Percentiles rank a stretch among this genome's conserved stretches.
Conservation (phyloP, 202 grass and related monocot species). For the Brachypodium distachyon region DNA sequence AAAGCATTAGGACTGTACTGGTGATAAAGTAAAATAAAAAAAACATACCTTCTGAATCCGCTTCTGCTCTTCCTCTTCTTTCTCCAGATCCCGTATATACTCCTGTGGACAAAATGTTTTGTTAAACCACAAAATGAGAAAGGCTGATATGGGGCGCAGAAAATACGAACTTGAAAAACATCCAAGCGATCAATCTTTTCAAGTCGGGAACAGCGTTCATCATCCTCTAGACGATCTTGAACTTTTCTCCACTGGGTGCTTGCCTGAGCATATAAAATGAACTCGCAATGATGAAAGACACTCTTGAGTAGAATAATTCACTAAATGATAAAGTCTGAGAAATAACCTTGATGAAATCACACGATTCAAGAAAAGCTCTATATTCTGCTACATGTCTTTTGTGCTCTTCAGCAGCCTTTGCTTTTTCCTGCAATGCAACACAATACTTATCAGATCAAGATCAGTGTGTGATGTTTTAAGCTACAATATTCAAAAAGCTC, state of each 20-base stretch:
- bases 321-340: neutral
- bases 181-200: constrained; percentile 83
- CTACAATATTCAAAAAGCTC: neutral
- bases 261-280: constrained; percentile 31
- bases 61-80: constrained; percentile 88
- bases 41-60: constrained; percentile 63
- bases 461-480: neutral
- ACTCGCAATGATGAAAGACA: constrained; percentile 1
- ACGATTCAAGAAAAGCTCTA: constrained; percentile 85
- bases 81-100: constrained; percentile 79
- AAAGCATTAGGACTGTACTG: neutral
- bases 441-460: neutral
- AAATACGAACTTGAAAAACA: constrained; percentile 82
- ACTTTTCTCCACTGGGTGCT: constrained; percentile 91
- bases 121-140: constrained; percentile 16
- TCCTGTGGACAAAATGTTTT: constrained; percentile 50
- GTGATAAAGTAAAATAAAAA: neutral
- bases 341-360: constrained; percentile 94
- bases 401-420: constrained; percentile 75
- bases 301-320: neutral
- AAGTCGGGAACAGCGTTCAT: constrained; percentile 81
- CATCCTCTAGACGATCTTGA: constrained; percentile 84
- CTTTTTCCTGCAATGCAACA: constrained; percentile 60
- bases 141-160: neutral
- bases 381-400: constrained; percentile 69